Evolutionary conservation across 1,284 basidiomycete species (phyloP).

Genomic region (Rhodotorula sp.): DNA sequence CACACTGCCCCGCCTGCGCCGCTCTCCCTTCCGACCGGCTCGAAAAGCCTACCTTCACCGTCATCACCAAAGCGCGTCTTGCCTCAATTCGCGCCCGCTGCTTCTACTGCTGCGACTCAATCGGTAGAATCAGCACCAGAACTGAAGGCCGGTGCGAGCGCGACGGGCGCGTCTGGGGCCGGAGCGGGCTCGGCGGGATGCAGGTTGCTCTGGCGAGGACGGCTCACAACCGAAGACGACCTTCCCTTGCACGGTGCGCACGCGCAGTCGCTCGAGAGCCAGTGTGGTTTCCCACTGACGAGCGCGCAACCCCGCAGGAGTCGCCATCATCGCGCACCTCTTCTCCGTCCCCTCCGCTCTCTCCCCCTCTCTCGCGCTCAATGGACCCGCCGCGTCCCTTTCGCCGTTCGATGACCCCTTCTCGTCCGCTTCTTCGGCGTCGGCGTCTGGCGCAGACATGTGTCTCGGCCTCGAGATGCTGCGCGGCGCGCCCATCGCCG

Average conservation of each 20-base stretch:
- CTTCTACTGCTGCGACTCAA: no score
- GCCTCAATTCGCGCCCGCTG: no score
- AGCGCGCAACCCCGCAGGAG: constrained; percentile 7
- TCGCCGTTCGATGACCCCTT: constrained; percentile 43
- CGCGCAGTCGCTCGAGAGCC: background rate
- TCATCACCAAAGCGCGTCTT: no score
- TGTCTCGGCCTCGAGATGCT: constrained; percentile 42
- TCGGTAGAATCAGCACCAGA: background rate
- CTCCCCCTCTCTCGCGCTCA: constrained; percentile 3
- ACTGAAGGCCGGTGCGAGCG: no score
- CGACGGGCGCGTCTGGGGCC: no score
- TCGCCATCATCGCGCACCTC: constrained; percentile 40
- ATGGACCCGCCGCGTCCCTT: constrained; percentile 1
- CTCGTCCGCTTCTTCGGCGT: constrained; percentile 14
- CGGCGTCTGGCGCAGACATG: constrained; percentile 33
- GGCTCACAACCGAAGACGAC: constrained; percentile 1
- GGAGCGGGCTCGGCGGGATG: background rate
- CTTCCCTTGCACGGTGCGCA: constrained; percentile 16
- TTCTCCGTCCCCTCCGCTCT: constrained; percentile 32
- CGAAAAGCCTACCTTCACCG: no score
- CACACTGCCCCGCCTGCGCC: no score
- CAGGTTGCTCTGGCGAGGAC: constrained; percentile 34
- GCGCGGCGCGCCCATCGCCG: constrained; percentile 21
- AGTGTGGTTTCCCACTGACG: background rate
- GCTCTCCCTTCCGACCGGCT: no score